Evolutionary conservation across 345 rosid species (phyloP).

Genomic region (Angophora floribunda): DNA sequence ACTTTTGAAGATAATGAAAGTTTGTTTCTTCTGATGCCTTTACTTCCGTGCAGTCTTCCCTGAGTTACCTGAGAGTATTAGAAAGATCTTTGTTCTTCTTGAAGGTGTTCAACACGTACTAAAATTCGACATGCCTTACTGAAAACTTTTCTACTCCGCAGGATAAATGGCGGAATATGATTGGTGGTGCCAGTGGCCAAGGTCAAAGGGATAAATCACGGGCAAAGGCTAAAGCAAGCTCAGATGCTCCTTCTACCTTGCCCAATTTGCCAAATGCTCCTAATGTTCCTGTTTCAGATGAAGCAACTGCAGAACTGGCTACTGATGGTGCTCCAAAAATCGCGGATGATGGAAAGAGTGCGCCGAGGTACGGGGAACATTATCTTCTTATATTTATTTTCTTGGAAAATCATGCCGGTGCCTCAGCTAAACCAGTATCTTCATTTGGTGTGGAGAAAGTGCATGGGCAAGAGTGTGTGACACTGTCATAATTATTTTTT

Average conservation of each 20-base stretch:
- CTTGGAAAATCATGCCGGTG: not conserved
- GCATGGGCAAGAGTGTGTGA: not conserved
- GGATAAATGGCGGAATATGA: conserved; percentile 97
- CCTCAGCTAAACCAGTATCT: not conserved
- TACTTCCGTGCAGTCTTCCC: not conserved
- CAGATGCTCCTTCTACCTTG: conserved; percentile 12
- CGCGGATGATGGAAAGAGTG: conserved; percentile 10
- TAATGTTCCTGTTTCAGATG: conserved; percentile 8
- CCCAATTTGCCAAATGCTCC: conserved; percentile 3
- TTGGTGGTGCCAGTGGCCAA: conserved; percentile 45
- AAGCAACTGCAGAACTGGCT: conserved; percentile 7
- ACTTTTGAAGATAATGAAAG: not conserved
- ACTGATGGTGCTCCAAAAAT: conserved; percentile 15
- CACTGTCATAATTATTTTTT: not conserved
- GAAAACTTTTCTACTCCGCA: conserved; percentile 1
- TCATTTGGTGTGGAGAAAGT: not conserved
- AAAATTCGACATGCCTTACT: not conserved
- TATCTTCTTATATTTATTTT: not conserved
- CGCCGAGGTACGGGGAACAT: conserved; percentile 25
- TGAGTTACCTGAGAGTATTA: not conserved
- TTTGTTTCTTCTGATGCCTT: not conserved
- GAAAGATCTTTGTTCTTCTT: not conserved
- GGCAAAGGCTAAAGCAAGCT: conserved; percentile 33
- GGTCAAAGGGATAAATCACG: conserved; percentile 50
- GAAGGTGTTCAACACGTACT: not conserved